Evolutionary conservation across 148 eudicot species (phyloP).

Genomic region (Talinum fruticosum): DNA sequence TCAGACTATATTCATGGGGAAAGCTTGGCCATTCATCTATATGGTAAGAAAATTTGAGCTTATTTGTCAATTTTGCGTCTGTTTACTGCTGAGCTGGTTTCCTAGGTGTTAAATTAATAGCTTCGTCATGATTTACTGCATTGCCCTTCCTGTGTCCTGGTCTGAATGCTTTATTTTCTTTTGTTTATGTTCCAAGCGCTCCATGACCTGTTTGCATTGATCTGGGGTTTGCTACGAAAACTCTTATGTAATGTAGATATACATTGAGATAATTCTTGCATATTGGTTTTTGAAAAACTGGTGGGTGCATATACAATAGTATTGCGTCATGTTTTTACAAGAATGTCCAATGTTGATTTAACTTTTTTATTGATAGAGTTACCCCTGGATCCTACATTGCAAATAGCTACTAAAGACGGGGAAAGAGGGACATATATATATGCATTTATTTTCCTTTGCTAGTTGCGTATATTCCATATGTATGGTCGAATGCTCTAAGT

Average conservation of each 20-base stretch:
- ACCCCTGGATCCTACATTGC: neutral
- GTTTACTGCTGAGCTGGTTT: neutral
- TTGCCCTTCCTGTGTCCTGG: neutral
- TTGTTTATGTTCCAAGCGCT: neutral
- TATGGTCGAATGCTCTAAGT: too few relatives aligned
- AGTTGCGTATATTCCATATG: too few relatives aligned
- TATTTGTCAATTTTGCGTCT: neutral
- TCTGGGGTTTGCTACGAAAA: too few relatives aligned
- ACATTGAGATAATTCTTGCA: neutral
- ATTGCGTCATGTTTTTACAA: too few relatives aligned
- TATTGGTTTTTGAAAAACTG: neutral
- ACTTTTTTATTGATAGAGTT: neutral
- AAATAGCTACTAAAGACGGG: too few relatives aligned
- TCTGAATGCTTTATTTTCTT: neutral
- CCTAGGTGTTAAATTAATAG: too few relatives aligned
- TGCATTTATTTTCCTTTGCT: too few relatives aligned
- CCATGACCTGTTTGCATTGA: neutral
- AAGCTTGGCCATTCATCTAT: slow-evolving; percentile 86
- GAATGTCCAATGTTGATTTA: neutral
- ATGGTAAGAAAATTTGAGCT: slow-evolving; percentile 54
- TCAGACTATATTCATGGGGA: slow-evolving; percentile 84
- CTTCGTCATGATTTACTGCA: too few relatives aligned
- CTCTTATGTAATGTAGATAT: too few relatives aligned
- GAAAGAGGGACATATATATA: too few relatives aligned
- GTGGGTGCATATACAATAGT: too few relatives aligned